phyloP scores from a whole-genome alignment of 2,329 filamentous ascomycete genomes.

The Verticillium zaregamsianum region DNA sequence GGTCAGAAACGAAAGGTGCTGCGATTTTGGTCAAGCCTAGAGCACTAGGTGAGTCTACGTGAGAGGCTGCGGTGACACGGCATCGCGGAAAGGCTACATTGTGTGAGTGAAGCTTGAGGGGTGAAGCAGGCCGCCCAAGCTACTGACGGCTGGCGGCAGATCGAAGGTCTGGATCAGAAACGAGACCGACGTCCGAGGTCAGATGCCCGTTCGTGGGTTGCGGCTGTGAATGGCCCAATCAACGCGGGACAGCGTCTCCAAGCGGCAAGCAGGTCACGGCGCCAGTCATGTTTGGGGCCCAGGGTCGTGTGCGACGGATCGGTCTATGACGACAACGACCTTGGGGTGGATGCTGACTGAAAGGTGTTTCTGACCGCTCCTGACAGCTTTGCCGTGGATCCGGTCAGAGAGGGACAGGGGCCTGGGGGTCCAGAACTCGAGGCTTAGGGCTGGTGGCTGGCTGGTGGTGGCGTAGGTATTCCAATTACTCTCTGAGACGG shows the following conservation, averaged over 20 bases:
- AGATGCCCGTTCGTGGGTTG: background rate
- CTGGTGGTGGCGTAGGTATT: background rate
- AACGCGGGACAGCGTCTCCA: background rate
- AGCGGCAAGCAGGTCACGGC: background rate
- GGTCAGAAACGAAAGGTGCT: background rate
- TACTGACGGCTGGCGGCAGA: background rate
- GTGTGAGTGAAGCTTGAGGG: background rate
- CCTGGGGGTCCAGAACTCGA: background rate
- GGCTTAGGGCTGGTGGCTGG: background rate
- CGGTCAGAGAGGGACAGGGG: background rate
- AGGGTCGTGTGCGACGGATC: background rate
- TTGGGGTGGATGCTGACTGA: background rate
- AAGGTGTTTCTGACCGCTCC: background rate
- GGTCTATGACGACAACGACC: background rate
- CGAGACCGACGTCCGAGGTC: background rate
- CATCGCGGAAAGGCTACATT: background rate
- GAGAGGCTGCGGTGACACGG: background rate
- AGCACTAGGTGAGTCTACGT: background rate
- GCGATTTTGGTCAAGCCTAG: background rate
- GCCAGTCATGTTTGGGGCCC: background rate
- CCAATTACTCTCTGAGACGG: background rate
- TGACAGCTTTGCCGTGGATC: background rate
- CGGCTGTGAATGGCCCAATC: background rate
- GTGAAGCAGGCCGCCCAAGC: background rate
- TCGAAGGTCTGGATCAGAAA: background rate